These are phyloP conservation scores for Discostella stelligeroides DNA, from an alignment of 108 stramenopile genomes.

Conservation along the genomic window DNA sequence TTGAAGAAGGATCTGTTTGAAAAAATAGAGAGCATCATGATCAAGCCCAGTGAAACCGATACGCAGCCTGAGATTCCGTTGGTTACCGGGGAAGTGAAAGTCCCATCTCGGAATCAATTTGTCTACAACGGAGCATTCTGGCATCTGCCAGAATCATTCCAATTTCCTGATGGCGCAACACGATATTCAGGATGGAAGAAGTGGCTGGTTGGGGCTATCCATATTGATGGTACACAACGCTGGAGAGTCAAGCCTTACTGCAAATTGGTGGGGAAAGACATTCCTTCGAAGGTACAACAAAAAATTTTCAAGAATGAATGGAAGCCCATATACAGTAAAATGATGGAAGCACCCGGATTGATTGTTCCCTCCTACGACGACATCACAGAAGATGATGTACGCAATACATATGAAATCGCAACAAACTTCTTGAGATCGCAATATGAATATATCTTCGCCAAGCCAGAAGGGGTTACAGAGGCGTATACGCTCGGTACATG, in stretches of 20 bases:
- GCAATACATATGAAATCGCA: not conserved
- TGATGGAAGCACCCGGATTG: slow-evolving; percentile 13
- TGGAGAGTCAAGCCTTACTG: slow-evolving; percentile 13
- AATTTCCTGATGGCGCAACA: slow-evolving; percentile 1
- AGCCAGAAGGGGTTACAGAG: not conserved
- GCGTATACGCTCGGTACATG: slow-evolving; percentile 14
- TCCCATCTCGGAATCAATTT: not conserved
- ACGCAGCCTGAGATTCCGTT: not conserved
- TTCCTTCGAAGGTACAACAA: not conserved
- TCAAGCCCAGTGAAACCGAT: not conserved
- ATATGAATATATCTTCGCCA: slow-evolving; percentile 5
- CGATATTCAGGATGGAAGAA: slow-evolving; percentile 1
- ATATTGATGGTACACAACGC: not conserved
- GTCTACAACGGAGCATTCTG: not conserved
- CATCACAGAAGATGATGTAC: not conserved
- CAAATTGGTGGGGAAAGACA: slow-evolving; percentile 8
- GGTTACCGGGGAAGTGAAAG: not conserved
- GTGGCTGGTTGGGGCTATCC: slow-evolving; percentile 5
- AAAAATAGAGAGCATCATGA: slow-evolving; percentile 11
- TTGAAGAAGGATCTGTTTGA: not conserved
- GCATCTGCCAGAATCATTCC: slow-evolving; percentile 12
- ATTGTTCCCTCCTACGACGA: not conserved
- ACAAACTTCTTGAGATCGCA: slow-evolving; percentile 1
- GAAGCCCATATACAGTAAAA: slow-evolving; percentile 4
- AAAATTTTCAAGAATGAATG: slow-evolving; percentile 6